Percentiles rank a stretch among this genome's conserved stretches.
phyloP scores from a whole-genome alignment of 2,329 filamentous ascomycete species.

The Phyllosticta capitalensis region DNA sequence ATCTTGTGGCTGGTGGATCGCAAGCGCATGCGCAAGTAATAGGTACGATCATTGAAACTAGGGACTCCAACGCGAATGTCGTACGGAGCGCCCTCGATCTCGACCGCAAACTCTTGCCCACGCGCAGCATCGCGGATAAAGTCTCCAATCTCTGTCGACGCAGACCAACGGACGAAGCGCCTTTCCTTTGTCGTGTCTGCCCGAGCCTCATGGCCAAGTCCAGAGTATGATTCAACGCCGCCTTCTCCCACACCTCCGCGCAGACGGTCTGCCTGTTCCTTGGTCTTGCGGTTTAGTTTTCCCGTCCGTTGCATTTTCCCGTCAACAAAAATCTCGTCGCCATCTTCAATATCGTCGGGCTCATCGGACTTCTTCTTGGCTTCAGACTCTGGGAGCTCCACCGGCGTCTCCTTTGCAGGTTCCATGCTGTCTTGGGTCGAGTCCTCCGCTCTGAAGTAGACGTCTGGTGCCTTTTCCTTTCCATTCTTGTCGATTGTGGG shows the following conservation, averaged over 20 bases:
- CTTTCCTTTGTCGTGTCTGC: slow-evolving; percentile 35
- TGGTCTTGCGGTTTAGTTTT: slow-evolving; percentile 23
- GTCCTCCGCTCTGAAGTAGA: slow-evolving; percentile 75
- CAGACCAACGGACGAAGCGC: slow-evolving; percentile 79
- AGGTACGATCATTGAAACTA: slow-evolving; percentile 81
- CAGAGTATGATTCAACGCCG: slow-evolving; percentile 61
- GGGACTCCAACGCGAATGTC: slow-evolving; percentile 74
- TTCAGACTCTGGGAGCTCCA: slow-evolving; percentile 18
- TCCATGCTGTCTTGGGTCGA: slow-evolving; percentile 50
- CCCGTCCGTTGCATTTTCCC: slow-evolving; percentile 39
- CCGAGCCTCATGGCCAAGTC: slow-evolving; percentile 52
- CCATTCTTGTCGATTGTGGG: slow-evolving; percentile 55
- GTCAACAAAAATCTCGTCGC: slow-evolving; percentile 42
- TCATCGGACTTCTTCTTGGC: slow-evolving; percentile 19
- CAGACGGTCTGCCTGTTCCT: slow-evolving; percentile 24
- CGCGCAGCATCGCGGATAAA: slow-evolving; percentile 86
- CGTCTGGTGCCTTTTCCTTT: slow-evolving; percentile 59
- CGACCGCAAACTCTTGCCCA: slow-evolving; percentile 73
- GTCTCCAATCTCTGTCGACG: slow-evolving; percentile 82
- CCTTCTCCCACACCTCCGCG: slow-evolving; percentile 44
- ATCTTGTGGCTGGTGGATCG: slow-evolving; percentile 62
- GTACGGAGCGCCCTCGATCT: slow-evolving; percentile 60
- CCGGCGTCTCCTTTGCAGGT: slow-evolving; percentile 20
- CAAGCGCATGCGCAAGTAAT: slow-evolving; percentile 71
- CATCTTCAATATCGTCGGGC: slow-evolving; percentile 32